Evolutionary conservation across 2,329 filamentous ascomycete genomes (phyloP).

Genomic region (Diplodia scrobiculata): DNA sequence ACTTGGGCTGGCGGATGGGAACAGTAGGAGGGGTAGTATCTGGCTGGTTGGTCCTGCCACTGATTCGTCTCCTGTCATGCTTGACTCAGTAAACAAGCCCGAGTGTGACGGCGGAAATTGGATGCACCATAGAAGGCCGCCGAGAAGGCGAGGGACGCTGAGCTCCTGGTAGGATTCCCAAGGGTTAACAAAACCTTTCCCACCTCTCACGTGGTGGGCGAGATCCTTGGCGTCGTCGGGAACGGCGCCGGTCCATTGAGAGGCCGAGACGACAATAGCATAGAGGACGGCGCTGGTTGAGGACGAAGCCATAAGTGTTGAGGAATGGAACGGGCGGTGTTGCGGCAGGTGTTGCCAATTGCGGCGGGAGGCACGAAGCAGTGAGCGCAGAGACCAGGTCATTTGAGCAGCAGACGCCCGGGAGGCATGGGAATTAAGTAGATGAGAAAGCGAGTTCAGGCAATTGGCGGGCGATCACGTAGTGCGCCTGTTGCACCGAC

Average conservation of each 20-base stretch:
- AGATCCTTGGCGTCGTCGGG: constrained; percentile 52
- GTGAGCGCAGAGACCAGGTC: constrained; percentile 15
- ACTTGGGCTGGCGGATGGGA: constrained; percentile 65
- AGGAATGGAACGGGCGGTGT: constrained; percentile 24
- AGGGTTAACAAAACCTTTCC: constrained; percentile 60
- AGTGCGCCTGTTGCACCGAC: too few species aligned
- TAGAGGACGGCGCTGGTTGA: constrained; percentile 43
- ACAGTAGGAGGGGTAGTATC: constrained; percentile 68
- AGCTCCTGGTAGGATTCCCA: constrained; percentile 57
- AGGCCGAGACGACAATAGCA: constrained; percentile 47
- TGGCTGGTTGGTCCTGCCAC: constrained; percentile 57
- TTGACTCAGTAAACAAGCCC: constrained; percentile 22
- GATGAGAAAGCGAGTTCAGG: not conserved
- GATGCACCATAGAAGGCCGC: constrained; percentile 45
- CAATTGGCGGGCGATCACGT: constrained; percentile 10
- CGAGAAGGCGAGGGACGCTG: constrained; percentile 40
- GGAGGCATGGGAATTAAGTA: constrained; percentile 12
- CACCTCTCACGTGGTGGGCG: constrained; percentile 56
- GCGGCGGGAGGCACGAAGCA: constrained; percentile 13
- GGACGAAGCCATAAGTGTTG: constrained; percentile 36
- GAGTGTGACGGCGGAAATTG: not conserved
- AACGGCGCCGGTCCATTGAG: constrained; percentile 41
- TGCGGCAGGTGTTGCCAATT: constrained; percentile 8
- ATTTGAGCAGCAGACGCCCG: constrained; percentile 40
- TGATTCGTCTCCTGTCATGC: constrained; percentile 48